Base-by-base conservation (phyloP, 139 green algal species). In the Diplosphaera chodatii region DNA sequence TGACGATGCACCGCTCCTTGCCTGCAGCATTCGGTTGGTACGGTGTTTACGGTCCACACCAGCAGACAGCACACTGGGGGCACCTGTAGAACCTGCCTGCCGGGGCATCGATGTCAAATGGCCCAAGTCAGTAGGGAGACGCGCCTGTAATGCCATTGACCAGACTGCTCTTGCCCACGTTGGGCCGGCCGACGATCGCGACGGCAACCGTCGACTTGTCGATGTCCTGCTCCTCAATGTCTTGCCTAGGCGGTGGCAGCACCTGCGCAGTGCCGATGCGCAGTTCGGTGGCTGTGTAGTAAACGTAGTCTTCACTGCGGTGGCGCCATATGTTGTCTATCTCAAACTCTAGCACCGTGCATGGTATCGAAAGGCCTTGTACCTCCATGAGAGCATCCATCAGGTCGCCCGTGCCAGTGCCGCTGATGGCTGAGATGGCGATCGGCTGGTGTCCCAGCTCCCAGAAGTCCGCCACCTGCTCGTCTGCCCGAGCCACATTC, bases 121-220 rank as follows among this genome's bases (percentile, higher is more conserved):
- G n/a, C n/a, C n/a, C n/a, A n/a, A n/a, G n/a, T n/a, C n/a, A n/a
- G n/a, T n/a, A n/a, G n/a, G n/a, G n/a, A n/a, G n/a, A n/a, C n/a
- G n/a, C 10, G 25, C 48, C 48, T 21, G 48, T 59, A 18, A 59
- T 59, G 15, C 88, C 81, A 73, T 99, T 99, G 18, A 99, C 75
- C 40, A 99, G 78, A 74, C 80, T 92, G 83, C 83, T 93, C 82
- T 99, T 97, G 71, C 92, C 92, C 29, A 97, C 94, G 80, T 99
- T 99, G 32, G 95, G 95, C 22, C 95, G 84, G 4, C 95, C 95
- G 18, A 99, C 80, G 33, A 99, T 99, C 25, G 95, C 89, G 4
- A 99, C 75, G 21, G 85, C 70, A 55, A 31, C 25, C 23, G 55
- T 55, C n/a, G 41, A 22, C 33, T 25, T n/a, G 1, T 71, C 66